Evolutionary conservation across 495 filamentous ascomycete genomes (phyloP).

Genomic region (Penicillium mononematosum): DNA sequence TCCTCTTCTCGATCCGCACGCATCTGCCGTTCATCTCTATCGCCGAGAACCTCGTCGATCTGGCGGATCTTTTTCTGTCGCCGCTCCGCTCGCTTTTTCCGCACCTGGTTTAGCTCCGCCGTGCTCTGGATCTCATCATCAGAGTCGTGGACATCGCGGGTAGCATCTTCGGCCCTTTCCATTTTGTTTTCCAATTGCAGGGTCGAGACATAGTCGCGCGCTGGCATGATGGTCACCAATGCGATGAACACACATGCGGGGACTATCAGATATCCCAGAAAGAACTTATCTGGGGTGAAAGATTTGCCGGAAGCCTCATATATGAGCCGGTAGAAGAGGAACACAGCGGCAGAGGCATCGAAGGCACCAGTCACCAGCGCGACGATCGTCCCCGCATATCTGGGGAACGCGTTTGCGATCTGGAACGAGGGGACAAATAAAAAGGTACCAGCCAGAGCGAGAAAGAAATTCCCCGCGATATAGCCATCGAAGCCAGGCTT

Average conservation of each 20-base stretch:
- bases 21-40: conserved; percentile 53
- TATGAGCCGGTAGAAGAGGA: conserved; percentile 61
- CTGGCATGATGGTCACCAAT: conserved; percentile 61
- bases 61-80: conserved; percentile 64
- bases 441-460: conserved; percentile 66
- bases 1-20: conserved; percentile 53
- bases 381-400: conserved; percentile 63
- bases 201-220: conserved; percentile 58
- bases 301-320: conserved; percentile 51
- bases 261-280: conserved; percentile 60
- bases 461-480: conserved; percentile 61
- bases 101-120: conserved; percentile 48
- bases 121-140: conserved; percentile 52
- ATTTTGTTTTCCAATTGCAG: conserved; percentile 60
- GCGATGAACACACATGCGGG: conserved; percentile 55
- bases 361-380: conserved; percentile 70
- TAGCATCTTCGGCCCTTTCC: conserved; percentile 52
- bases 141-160: conserved; percentile 57
- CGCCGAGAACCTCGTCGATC: conserved; percentile 64
- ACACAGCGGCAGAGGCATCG: conserved; percentile 67
- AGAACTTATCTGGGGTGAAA: conserved; percentile 62
- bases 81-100: conserved; percentile 57
- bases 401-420: conserved; percentile 68
- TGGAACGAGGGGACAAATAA: conserved; percentile 71
- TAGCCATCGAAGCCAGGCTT: conserved; percentile 59